Percentiles rank a stretch among this genome's conserved stretches.
Conservation (phyloP, 768 basidiomycete genomes). For the Phlebiopsis flavidoalba region DNA sequence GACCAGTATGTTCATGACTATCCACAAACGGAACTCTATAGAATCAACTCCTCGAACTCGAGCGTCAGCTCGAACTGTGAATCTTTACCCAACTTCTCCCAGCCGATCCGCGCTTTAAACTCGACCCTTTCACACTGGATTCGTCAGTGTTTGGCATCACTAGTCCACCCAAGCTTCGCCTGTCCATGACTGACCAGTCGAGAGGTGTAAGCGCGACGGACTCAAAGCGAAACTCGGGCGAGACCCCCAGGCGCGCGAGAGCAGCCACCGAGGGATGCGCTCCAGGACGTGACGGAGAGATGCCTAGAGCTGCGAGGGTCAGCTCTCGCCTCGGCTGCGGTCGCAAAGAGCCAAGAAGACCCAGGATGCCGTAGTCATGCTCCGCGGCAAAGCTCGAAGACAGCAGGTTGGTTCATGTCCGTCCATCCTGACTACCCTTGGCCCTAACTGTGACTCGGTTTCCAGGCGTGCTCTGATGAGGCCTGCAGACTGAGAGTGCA, state of each 20-base stretch:
- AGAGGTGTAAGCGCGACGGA: constrained; percentile 71
- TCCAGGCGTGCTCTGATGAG: constrained; percentile 80
- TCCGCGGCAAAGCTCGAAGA: constrained; percentile 85
- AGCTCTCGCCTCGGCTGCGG: constrained; percentile 45
- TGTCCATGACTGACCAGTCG: constrained; percentile 56
- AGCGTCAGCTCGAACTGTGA: constrained; percentile 69
- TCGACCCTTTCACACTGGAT: constrained; percentile 47
- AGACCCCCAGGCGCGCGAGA: constrained; percentile 48
- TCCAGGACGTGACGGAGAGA: constrained; percentile 63
- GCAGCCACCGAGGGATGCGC: constrained; percentile 56
- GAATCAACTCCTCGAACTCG: constrained; percentile 78
- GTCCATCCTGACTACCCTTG: not conserved
- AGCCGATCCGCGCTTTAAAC: constrained; percentile 4
- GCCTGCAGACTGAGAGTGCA: constrained; percentile 72
- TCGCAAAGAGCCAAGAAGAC: constrained; percentile 49
- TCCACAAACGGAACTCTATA: constrained; percentile 47
- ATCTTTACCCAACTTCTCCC: constrained; percentile 47
- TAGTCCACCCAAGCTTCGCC: constrained; percentile 68
- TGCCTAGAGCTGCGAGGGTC: constrained; percentile 52
- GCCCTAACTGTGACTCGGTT: constrained; percentile 4
- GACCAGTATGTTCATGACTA: constrained; percentile 15
- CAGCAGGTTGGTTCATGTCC: constrained; percentile 52
- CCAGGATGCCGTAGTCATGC: constrained; percentile 70
- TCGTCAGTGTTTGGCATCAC: constrained; percentile 70
- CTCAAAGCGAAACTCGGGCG: constrained; percentile 47